phyloP scores from a whole-genome alignment of 106 monocot species.

The Dendrobium catenatum region DNA sequence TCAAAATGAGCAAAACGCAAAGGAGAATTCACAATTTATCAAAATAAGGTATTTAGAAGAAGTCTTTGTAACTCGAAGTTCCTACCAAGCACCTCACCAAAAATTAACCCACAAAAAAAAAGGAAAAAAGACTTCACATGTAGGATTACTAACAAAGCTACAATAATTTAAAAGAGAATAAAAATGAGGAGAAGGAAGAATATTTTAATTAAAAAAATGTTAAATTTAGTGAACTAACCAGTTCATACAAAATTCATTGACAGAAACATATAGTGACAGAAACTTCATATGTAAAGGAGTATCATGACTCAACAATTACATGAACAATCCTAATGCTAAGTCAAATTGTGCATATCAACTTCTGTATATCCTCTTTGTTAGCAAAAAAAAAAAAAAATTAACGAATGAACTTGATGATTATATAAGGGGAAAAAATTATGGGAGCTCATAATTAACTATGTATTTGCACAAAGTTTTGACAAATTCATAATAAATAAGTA shows the following conservation, averaged over 20 bases:
- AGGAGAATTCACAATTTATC: neutral
- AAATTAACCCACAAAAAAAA: neutral
- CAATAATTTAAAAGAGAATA: neutral
- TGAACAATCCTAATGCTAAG: neutral
- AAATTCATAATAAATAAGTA: neutral
- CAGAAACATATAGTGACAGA: neutral
- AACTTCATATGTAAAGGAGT: neutral
- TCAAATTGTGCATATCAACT: neutral
- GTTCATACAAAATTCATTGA: too few relatives aligned
- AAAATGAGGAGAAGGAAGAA: neutral
- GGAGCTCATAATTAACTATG: neutral
- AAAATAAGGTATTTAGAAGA: neutral
- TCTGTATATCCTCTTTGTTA: neutral
- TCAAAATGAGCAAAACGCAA: neutral
- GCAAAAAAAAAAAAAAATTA: neutral
- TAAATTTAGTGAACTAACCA: neutral
- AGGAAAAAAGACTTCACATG: neutral
- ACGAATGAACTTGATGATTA: neutral
- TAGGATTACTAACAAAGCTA: neutral
- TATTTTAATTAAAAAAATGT: too few relatives aligned
- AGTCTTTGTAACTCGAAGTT: neutral
- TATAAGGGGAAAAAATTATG: neutral
- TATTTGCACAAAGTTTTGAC: too few relatives aligned
- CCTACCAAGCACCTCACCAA: neutral
- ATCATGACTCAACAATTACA: neutral